Conservation (phyloP, 2,329 filamentous ascomycete genomes). For the Cercospora citrullina region DNA sequence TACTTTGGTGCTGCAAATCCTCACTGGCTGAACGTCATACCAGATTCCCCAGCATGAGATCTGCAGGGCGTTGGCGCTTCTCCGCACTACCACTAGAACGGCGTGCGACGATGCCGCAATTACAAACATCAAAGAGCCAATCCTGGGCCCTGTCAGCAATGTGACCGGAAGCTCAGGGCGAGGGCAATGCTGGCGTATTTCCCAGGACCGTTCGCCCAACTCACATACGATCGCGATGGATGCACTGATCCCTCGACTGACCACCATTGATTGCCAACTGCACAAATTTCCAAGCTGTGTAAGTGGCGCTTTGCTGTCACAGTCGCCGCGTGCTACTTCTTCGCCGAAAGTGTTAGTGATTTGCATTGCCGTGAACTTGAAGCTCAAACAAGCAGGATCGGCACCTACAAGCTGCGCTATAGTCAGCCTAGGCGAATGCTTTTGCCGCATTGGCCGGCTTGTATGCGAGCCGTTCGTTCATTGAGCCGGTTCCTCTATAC, state of each 20-base stretch:
- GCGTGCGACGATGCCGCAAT: background rate
- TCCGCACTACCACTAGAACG: background rate
- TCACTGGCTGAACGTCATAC: background rate
- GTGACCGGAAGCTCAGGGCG: background rate
- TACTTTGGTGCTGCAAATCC: constrained; percentile 1
- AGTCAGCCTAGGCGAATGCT: constrained; percentile 8
- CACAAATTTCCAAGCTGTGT: background rate
- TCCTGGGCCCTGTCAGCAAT: background rate
- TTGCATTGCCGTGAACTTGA: constrained; percentile 4
- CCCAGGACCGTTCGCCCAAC: background rate
- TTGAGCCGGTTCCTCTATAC: background rate
- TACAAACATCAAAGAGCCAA: background rate
- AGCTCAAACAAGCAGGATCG: constrained; percentile 9
- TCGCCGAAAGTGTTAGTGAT: constrained; percentile 4
- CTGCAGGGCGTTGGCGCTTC: constrained; percentile 1
- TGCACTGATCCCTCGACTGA: background rate
- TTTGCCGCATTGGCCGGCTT: constrained; percentile 15
- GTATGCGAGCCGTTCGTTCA: background rate
- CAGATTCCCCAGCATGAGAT: background rate
- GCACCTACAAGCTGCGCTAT: constrained; percentile 1
- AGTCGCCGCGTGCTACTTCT: background rate
- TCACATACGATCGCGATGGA: background rate
- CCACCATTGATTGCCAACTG: background rate
- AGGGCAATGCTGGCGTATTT: background rate
- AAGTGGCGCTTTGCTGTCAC: constrained; percentile 6